These are phyloP conservation scores for Kurtzmaniella quercitrusa DNA, from an alignment of 1,139 yeast genomes.

Conservation along the genomic window DNA sequence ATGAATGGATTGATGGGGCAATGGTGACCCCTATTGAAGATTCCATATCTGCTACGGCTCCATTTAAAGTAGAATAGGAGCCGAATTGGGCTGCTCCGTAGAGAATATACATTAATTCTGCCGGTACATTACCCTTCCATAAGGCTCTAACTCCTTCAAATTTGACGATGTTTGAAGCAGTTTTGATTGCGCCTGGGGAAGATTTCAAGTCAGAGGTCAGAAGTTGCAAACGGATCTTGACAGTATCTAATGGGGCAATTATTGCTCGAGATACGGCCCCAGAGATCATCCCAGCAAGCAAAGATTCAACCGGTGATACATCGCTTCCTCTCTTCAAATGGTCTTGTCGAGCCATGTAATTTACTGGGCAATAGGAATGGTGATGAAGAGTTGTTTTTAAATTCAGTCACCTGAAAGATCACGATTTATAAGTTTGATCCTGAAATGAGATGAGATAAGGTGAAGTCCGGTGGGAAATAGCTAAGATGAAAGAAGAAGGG, in stretches of 20 bases:
- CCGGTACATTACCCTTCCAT: slow-evolving; percentile 97
- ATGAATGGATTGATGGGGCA: slow-evolving; percentile 41
- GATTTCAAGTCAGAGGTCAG: slow-evolving; percentile 12
- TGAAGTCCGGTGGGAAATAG: too few species aligned
- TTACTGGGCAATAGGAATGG: too few species aligned
- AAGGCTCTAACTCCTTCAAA: slow-evolving; percentile 48
- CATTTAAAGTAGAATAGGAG: slow-evolving; percentile 56
- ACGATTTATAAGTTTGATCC: too few species aligned
- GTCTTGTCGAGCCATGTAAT: slow-evolving; percentile 26
- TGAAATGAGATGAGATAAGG: too few species aligned
- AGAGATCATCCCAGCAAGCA: slow-evolving; percentile 67
- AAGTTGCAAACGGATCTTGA: slow-evolving; percentile 82
- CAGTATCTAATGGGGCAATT: slow-evolving; percentile 86
- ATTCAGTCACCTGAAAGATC: too few species aligned
- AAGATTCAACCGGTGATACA: slow-evolving; percentile 40
- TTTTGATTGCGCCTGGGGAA: slow-evolving; percentile 13
- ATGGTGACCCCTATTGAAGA: slow-evolving; percentile 2
- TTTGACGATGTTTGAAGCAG: slow-evolving; percentile 20
- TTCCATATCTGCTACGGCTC: slow-evolving; percentile 29
- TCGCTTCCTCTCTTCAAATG: slow-evolving; percentile 50
- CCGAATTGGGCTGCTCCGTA: slow-evolving; percentile 88
- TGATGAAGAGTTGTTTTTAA: too few species aligned
- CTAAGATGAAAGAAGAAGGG: too few species aligned
- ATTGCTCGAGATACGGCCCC: slow-evolving; percentile 39
- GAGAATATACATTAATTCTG: slow-evolving; percentile 75